phyloP scores from a whole-genome alignment of 805 yeast species.

The Candida nanaspora region DNA sequence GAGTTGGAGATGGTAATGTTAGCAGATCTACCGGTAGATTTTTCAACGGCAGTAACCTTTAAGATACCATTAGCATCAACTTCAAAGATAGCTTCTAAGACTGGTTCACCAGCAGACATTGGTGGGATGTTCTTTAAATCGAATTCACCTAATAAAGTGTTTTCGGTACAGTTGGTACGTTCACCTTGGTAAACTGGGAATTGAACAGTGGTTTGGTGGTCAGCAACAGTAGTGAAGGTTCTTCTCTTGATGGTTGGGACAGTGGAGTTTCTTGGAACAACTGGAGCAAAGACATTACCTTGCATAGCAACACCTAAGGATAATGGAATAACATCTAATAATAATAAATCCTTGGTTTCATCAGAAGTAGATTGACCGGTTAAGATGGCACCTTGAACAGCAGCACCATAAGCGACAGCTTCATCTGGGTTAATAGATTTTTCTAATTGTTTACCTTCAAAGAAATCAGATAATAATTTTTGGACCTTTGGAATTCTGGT shows the following conservation, averaged over 20 bases:
- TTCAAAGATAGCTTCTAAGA: constrained; percentile 97
- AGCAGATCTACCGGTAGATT: constrained; percentile 97
- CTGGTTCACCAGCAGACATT: constrained; percentile 98
- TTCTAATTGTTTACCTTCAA: constrained; percentile 94
- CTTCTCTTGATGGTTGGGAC: constrained; percentile 99
- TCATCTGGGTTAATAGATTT: constrained; percentile 97
- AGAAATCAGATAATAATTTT: constrained; percentile 88
- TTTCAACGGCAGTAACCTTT: constrained; percentile 98
- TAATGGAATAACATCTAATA: constrained; percentile 79
- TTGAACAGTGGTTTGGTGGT: constrained; percentile 97
- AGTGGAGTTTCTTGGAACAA: constrained; percentile 98
- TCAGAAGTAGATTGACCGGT: constrained; percentile 83
- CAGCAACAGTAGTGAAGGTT: constrained; percentile 97
- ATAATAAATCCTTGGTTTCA: constrained; percentile 68
- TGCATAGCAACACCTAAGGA: constrained; percentile 99
- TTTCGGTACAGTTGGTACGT: constrained; percentile 97
- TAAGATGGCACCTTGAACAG: constrained; percentile 80
- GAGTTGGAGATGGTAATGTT: constrained; percentile 99
- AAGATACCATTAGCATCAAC: constrained; percentile 99
- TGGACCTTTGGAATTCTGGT: constrained; percentile 99
- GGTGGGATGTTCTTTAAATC: constrained; percentile 98
- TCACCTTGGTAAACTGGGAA: constrained; percentile 99
- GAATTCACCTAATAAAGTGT: constrained; percentile 97
- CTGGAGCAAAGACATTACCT: constrained; percentile 98
- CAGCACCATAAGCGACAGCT: constrained; percentile 86